phyloP scores from a whole-genome alignment of 129 eudicot species.

The sunflower (Helianthus annuus) region HanXRQr2.0-SUNRISE NC_035443.2:8928209-8928708 shows the following conservation, averaged over 20 bases:
- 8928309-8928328: conserved; percentile 25
- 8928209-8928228: not conserved
- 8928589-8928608: too few relatives aligned
- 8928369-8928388: conserved; percentile 20
- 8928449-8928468: conserved; percentile 20
- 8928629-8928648: too few relatives aligned
- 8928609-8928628: too few relatives aligned
- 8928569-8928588: too few relatives aligned
- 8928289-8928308: conserved; percentile 18
- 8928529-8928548: too few relatives aligned
- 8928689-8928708: too few relatives aligned
- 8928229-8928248: conserved; percentile 11
- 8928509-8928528: too few relatives aligned
- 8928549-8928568: too few relatives aligned
- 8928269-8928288: conserved; percentile 31
- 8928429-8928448: conserved; percentile 29
- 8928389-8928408: conserved; percentile 28
- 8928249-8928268: conserved; percentile 32
- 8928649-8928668: too few relatives aligned
- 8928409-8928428: conserved; percentile 17
- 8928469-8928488: conserved; percentile 17
- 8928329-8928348: conserved; percentile 13
- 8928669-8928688: too few relatives aligned
- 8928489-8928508: too few relatives aligned
- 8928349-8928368: conserved; percentile 16